Conservation (phyloP, 2,329 filamentous ascomycete genomes). For the Claviceps sp. region DNA sequence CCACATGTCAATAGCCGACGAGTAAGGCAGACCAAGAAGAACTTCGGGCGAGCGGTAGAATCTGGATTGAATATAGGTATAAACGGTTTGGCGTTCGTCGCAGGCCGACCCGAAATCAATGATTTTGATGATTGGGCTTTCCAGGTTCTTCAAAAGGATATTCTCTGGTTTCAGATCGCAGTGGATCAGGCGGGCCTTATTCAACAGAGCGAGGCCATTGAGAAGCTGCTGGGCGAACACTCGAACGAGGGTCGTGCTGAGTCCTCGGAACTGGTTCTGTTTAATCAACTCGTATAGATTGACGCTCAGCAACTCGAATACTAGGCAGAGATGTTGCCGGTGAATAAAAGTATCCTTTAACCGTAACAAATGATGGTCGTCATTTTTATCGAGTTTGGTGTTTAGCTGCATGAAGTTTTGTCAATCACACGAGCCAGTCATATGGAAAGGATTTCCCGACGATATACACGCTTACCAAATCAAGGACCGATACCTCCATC, state of each 20-base stretch:
- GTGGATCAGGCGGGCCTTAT: constrained; percentile 93
- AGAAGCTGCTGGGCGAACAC: constrained; percentile 96
- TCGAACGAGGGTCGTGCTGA: constrained; percentile 91
- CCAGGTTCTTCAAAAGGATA: constrained; percentile 91
- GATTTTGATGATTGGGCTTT: constrained; percentile 98
- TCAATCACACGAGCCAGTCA: constrained; percentile 11
- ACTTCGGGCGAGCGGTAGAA: constrained; percentile 98
- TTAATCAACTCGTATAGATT: constrained; percentile 98
- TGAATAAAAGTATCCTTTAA: constrained; percentile 98
- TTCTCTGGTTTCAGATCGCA: constrained; percentile 98
- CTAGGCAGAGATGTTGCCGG: constrained; percentile 87
- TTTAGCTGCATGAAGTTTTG: constrained; percentile 53
- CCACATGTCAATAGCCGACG: constrained; percentile 99
- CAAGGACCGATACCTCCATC: constrained; percentile 98
- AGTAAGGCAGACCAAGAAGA: constrained; percentile 87
- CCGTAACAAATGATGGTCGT: constrained; percentile 88
- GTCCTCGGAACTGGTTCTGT: constrained; percentile 94
- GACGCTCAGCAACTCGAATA: constrained; percentile 92
- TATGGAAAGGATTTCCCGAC: too few relatives aligned
- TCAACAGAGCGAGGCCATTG: constrained; percentile 80
- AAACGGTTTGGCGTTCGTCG: constrained; percentile 95
- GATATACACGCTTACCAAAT: constrained; percentile 49
- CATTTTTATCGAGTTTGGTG: constrained; percentile 97
- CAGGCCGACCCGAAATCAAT: constrained; percentile 98
- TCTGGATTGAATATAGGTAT: constrained; percentile 96